Conservation (phyloP, 495 filamentous ascomycete species). For the Daldinia concentrica region DNA sequence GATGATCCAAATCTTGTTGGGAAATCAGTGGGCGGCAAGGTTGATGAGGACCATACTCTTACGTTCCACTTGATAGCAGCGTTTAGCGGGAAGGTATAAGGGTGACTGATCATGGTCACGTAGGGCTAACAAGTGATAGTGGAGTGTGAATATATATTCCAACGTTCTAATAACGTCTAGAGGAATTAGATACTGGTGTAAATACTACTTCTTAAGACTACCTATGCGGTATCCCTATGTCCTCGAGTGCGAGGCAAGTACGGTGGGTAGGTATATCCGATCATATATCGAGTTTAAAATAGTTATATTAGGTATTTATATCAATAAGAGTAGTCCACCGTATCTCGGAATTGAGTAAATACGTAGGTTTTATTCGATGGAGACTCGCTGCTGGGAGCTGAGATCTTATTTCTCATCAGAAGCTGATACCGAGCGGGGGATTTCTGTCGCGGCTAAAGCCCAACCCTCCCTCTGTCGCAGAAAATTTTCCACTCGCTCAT, state of each 20-base stretch:
- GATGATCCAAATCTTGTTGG: conserved; percentile 24
- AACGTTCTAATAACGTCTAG: background rate
- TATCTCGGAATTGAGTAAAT: background rate
- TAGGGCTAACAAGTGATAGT: background rate
- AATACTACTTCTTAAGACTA: background rate
- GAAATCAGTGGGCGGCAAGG: conserved; percentile 28
- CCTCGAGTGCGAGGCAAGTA: too few species aligned
- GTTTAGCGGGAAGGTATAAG: background rate
- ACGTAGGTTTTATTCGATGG: background rate
- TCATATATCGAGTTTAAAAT: too few species aligned
- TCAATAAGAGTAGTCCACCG: background rate
- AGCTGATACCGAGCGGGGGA: background rate
- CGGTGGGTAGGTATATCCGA: too few species aligned
- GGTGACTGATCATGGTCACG: background rate
- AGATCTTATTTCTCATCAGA: conserved; percentile 23
- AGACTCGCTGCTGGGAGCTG: background rate
- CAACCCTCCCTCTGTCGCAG: conserved; percentile 68
- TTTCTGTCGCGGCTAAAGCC: conserved; percentile 21
- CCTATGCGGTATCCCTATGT: too few species aligned
- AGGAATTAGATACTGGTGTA: background rate
- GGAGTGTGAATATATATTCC: background rate
- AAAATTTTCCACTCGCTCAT: conserved; percentile 77
- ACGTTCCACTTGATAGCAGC: conserved; percentile 24
- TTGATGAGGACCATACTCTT: conserved; percentile 17
- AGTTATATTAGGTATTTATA: too few species aligned